Conservation (phyloP, 2,329 filamentous ascomycete genomes). For the Ophiostoma triangulosporum region DNA sequence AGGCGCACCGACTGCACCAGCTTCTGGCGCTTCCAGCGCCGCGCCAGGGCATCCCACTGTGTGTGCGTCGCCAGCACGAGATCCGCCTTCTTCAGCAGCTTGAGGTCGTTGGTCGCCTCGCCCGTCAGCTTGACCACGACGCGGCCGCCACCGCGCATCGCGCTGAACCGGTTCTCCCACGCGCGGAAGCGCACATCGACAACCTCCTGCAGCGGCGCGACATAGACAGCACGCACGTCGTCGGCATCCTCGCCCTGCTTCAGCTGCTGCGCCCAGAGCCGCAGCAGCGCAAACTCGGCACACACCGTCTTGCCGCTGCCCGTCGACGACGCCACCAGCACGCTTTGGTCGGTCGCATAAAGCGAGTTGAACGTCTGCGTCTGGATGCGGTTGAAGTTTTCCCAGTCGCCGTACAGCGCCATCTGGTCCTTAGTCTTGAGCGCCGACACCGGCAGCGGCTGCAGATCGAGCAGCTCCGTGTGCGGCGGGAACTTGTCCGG, state of each 20-base stretch:
- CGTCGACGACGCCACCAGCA: conserved; percentile 82
- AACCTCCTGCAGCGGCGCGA: conserved; percentile 89
- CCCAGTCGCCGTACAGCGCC: conserved; percentile 68
- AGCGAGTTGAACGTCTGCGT: conserved; percentile 94
- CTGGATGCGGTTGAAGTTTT: conserved; percentile 92
- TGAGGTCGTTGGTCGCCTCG: conserved; percentile 81
- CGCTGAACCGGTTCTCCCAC: conserved; percentile 66
- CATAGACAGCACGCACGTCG: conserved; percentile 73
- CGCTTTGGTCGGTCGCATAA: conserved; percentile 82
- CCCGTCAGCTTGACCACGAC: conserved; percentile 86
- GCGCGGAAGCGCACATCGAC: conserved; percentile 70
- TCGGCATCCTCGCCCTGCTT: conserved; percentile 42
- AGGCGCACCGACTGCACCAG: conserved; percentile 83
- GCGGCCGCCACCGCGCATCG: conserved; percentile 71
- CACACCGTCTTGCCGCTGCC: conserved; percentile 96
- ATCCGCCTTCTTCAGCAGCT: conserved; percentile 75
- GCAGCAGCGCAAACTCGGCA: conserved; percentile 82
- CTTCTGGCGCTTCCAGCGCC: conserved; percentile 93
- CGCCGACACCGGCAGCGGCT: conserved; percentile 74
- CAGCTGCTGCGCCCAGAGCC: conserved; percentile 60
- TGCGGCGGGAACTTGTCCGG: conserved; percentile 93
- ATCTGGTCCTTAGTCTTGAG: conserved; percentile 77
- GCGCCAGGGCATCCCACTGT: conserved; percentile 92
- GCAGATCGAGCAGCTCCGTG: conserved; percentile 81
- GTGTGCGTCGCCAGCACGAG: conserved; percentile 81